A percentile compares a stretch with the other conserved stretches of the same genome.
phyloP scores from a whole-genome alignment of 805 yeast species.

The Yarrowia sp. region DNA sequence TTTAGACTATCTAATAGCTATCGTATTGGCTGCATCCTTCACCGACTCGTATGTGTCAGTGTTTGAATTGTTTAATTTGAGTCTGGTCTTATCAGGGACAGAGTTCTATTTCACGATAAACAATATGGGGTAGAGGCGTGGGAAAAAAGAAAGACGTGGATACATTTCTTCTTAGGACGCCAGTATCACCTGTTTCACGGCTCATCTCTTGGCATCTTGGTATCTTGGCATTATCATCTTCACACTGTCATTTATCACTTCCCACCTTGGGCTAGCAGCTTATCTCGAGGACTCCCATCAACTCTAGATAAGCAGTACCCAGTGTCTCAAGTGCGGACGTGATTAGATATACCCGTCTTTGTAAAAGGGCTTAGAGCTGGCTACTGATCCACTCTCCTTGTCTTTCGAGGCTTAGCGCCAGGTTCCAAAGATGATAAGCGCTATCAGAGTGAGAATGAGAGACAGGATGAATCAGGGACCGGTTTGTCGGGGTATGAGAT shows the following conservation, averaged over 20 bases:
- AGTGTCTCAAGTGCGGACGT: conserved; percentile 8
- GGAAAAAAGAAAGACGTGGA: not conserved
- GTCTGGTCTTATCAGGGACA: conserved; percentile 24
- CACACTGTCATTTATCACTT: not conserved
- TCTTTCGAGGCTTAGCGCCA: conserved; percentile 4
- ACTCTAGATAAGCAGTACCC: conserved; percentile 18
- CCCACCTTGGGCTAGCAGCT: not conserved
- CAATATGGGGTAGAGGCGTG: not conserved
- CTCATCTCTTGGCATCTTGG: conserved; percentile 20
- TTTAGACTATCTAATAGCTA: conserved; percentile 2
- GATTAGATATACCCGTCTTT: conserved; percentile 1
- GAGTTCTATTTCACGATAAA: conserved; percentile 11
- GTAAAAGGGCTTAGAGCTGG: not conserved
- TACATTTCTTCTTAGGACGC: not conserved
- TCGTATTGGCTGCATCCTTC: not conserved
- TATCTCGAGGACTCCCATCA: conserved; percentile 13
- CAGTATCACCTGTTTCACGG: not conserved
- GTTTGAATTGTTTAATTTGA: conserved; percentile 7
- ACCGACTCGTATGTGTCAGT: conserved; percentile 10
- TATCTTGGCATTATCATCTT: not conserved
- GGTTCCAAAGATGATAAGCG: too few relatives aligned
- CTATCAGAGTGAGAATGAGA: too few relatives aligned
- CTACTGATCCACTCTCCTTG: not conserved
- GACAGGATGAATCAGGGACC: too few relatives aligned
- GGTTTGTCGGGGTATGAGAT: too few relatives aligned